Evolutionary conservation across 495 filamentous ascomycete genomes (phyloP).

Genomic region (Penicillium waksmanii): DNA sequence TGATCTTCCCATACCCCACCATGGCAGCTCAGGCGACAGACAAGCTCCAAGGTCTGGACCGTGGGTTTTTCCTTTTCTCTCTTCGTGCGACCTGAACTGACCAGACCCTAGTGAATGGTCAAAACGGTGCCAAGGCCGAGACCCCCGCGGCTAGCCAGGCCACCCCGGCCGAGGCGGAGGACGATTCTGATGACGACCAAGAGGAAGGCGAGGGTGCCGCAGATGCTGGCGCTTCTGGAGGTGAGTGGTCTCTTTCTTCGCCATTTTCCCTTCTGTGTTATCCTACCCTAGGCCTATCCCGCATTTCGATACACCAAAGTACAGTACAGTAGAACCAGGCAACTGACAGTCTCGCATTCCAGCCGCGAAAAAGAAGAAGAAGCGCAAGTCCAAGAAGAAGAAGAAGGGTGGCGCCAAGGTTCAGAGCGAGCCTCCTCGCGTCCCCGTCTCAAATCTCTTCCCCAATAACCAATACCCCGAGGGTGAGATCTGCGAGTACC

Average conservation of each 20-base stretch:
- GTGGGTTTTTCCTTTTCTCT: conserved; percentile 33
- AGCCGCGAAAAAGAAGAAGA: conserved; percentile 79
- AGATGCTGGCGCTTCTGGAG: conserved; percentile 47
- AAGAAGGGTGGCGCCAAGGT: conserved; percentile 66
- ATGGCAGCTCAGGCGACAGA: conserved; percentile 60
- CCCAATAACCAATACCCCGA: conserved; percentile 73
- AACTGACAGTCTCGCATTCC: conserved; percentile 16
- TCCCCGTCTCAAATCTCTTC: conserved; percentile 76
- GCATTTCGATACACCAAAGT: background rate
- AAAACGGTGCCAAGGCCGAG: conserved; percentile 49
- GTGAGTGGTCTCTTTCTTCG: conserved; percentile 28
- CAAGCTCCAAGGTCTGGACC: conserved; percentile 55
- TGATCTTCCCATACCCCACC: conserved; percentile 22
- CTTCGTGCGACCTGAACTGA: conserved; percentile 17
- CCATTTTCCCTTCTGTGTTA: conserved; percentile 3
- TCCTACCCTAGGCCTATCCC: background rate
- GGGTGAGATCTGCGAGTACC: conserved; percentile 78
- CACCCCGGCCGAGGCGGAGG: conserved; percentile 55
- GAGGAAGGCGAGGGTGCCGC: conserved; percentile 51
- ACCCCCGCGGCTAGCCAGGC: conserved; percentile 43
- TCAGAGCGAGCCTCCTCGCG: conserved; percentile 78
- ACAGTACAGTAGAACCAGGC: background rate
- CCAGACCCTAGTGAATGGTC: conserved; percentile 48
- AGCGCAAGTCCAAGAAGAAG: conserved; percentile 76
- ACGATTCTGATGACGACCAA: conserved; percentile 69